phyloP scores from a whole-genome alignment of 2,329 filamentous ascomycete genomes.

The Epicoccum sorghinum region DNA sequence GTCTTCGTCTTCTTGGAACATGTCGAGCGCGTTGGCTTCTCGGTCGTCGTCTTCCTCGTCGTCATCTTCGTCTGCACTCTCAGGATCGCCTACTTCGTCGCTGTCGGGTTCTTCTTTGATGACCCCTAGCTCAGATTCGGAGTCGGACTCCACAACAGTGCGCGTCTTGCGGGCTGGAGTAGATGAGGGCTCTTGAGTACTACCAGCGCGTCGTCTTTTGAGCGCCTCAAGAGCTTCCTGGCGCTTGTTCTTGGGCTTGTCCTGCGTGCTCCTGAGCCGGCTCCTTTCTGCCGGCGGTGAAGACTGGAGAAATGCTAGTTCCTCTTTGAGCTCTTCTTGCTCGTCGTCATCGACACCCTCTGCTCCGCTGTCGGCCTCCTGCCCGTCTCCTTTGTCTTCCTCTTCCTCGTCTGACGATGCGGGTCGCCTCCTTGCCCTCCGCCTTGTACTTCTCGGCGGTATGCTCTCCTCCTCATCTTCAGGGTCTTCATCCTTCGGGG shows the following conservation, averaged over 20 bases:
- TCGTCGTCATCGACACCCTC: constrained; percentile 24
- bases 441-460: constrained; percentile 5
- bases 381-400: constrained; percentile 17
- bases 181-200: constrained; percentile 31
- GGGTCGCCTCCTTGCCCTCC: constrained; percentile 35
- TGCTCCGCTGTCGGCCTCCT: not conserved
- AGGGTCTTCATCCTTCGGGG: not conserved
- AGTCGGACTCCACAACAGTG: constrained; percentile 32
- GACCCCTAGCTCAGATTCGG: constrained; percentile 38
- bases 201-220: constrained; percentile 49
- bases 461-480: constrained; percentile 9
- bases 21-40: constrained; percentile 44
- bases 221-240: constrained; percentile 52
- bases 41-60: constrained; percentile 29
- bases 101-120: constrained; percentile 41
- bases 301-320: constrained; percentile 52
- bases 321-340: constrained; percentile 53
- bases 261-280: constrained; percentile 31
- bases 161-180: constrained; percentile 31
- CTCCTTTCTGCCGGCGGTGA: constrained; percentile 39
- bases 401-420: constrained; percentile 19
- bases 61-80: constrained; percentile 33
- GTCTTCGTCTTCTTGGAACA: constrained; percentile 61
- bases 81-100: constrained; percentile 18
- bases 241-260: constrained; percentile 43